These are phyloP conservation scores for Pharus latifolius DNA, from an alignment of 176 grass and related monocot genomes.

Conservation along the genomic window DNA sequence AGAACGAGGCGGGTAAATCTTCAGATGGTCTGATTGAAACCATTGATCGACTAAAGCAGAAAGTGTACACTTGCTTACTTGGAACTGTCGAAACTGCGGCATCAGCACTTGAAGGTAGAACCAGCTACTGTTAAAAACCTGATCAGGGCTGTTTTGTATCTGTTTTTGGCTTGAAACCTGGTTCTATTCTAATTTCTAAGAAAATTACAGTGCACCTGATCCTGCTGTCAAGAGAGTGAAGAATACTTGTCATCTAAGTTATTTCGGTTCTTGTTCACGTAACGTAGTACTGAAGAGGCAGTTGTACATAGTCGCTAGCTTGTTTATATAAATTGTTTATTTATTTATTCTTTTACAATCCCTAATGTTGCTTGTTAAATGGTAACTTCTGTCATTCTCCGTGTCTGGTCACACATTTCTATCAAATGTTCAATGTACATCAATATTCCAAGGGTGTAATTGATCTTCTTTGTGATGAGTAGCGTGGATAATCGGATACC, in stretches of 20 bases:
- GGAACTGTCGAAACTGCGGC: slow-evolving; percentile 84
- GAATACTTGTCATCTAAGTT: background rate
- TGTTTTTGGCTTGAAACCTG: background rate
- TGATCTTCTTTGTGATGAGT: too few relatives aligned
- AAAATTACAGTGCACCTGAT: background rate
- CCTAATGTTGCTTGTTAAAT: background rate
- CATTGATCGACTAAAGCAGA: slow-evolving; percentile 80
- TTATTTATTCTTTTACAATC: background rate
- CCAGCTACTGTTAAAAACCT: background rate
- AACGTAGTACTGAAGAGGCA: slow-evolving; percentile 1
- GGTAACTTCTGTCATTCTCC: background rate
- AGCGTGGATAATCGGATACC: too few relatives aligned
- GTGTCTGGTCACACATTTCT: background rate
- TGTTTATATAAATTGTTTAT: slow-evolving; percentile 16
- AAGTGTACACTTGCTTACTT: slow-evolving; percentile 76
- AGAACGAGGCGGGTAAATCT: slow-evolving; percentile 19
- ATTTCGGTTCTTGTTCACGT: background rate
- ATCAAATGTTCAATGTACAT: too few relatives aligned
- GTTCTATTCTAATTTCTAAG: background rate
- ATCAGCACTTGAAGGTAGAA: slow-evolving; percentile 73
- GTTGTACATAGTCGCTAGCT: slow-evolving; percentile 28
- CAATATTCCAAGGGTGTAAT: too few relatives aligned
- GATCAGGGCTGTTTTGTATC: background rate
- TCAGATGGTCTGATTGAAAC: slow-evolving; percentile 40
- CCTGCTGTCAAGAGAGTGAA: background rate